Base-by-base conservation (phyloP, 345 rosid species). In the Dipteronia sinensis region DNA sequence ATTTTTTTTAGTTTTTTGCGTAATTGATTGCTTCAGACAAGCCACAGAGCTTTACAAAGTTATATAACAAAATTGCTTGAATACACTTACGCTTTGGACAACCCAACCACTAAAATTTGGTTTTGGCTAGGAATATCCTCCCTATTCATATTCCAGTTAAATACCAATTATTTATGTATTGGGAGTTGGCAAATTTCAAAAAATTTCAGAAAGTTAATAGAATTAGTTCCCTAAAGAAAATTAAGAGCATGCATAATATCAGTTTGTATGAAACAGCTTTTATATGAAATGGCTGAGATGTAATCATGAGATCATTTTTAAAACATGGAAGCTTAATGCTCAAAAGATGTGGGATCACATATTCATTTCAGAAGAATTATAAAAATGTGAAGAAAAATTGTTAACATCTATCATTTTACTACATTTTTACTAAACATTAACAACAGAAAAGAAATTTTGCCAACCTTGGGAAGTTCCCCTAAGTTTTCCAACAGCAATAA, bases 401-500 rank as follows among this genome's bases (percentile, higher is more conserved):
- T n/a, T 9, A 67, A 20, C 56, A 56, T 31, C 25, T 66, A 13
- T 23, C 53, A 42, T 34, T 72, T 51, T 6, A 22, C 23, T 20
- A 22, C 61, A 74, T 49, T 66, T 51, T n/a, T 59, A 15, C 29
- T 20, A 49, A 20, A 69, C 8, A 51, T 8, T 69, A 1, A 25
- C 7, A 65, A 22, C 44, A 44, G 25, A 53, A 40, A 58, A 63
- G 6, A 76, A 78, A 56, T 44, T 65, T 2, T 27, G 69, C 87
- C 53, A 68, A 97, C 99, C 98, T 88, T 93, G 98, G n/a, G 99
- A 89, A 75, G 79, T 94, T 84, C 99, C 99, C 89, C 99, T 87
- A 61, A 97, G 93, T 84, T 92, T 97, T 67, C 99, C 99, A 17
- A 97, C 99, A 38, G 99, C 99, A 65, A 97, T 94, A 79, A 97